A percentile compares a stretch with the other conserved stretches of the same genome.
These are phyloP conservation scores for Cryptococcus sp. DNA, from an alignment of 1,284 basidiomycete species.

Conservation along the genomic window DNA sequence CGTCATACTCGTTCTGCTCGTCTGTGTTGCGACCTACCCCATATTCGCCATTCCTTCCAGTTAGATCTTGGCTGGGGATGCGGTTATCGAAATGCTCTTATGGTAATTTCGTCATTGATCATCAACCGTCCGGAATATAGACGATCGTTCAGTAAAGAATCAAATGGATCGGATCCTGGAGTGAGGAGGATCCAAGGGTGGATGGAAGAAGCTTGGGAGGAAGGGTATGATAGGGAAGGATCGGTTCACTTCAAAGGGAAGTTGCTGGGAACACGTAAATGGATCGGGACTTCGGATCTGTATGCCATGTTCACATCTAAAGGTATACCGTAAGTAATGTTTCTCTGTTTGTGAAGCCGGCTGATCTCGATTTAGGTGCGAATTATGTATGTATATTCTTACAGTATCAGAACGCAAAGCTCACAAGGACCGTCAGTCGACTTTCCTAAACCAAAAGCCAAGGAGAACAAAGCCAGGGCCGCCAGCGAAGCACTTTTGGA, in stretches of 20 bases:
- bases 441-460: constrained; percentile 33
- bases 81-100: constrained; percentile 74
- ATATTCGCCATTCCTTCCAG: constrained; percentile 62
- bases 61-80: constrained; percentile 55
- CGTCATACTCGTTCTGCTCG: constrained; percentile 59
- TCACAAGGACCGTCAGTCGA: constrained; percentile 27
- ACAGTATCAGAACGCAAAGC: not conserved
- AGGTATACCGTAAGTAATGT: constrained; percentile 64
- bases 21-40: constrained; percentile 61
- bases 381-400: constrained; percentile 19
- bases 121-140: constrained; percentile 32
- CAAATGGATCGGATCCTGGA: constrained; percentile 57
- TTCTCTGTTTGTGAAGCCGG: not conserved
- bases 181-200: constrained; percentile 67
- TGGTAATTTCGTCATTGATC: constrained; percentile 70
- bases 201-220: constrained; percentile 73
- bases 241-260: constrained; percentile 56
- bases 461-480: not conserved
- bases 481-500: constrained; percentile 15
- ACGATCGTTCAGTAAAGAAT: constrained; percentile 15
- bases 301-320: constrained; percentile 42
- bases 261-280: constrained; percentile 63
- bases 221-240: constrained; percentile 70
- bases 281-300: constrained; percentile 61
- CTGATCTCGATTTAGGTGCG: constrained; percentile 14